A percentile compares a stretch with the other conserved stretches of the same genome.
phyloP scores from a whole-genome alignment of 75 land plant species.

The Pseudotsuga menziesii region DNA sequence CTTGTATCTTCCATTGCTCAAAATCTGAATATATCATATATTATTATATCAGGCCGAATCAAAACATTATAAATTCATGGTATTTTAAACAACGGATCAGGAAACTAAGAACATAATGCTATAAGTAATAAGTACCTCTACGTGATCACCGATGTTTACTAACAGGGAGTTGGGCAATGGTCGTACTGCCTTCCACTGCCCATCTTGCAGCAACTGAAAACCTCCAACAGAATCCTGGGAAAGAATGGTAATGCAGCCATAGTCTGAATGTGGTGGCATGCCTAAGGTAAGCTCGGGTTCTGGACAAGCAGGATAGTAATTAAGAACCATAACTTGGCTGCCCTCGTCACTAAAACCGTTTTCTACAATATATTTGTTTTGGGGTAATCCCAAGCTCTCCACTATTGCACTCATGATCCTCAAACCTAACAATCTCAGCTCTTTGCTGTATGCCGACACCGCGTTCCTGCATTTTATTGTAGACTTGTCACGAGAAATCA shows the following conservation, averaged over 20 bases:
- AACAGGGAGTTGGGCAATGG: conserved; percentile 16
- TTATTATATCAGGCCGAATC: no score
- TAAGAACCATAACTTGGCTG: conserved; percentile 39
- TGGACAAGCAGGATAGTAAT: conserved; percentile 53
- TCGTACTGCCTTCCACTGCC: conserved; percentile 29
- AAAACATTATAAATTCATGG: no score
- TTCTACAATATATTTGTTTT: background rate
- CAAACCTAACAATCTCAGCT: conserved; percentile 24
- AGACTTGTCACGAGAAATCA: conserved; percentile 2
- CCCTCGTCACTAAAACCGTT: conserved; percentile 22
- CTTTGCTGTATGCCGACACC: conserved; percentile 41
- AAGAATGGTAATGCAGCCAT: conserved; percentile 43
- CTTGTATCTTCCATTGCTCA: conserved; percentile 78
- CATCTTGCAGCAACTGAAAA: conserved; percentile 27
- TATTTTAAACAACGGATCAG: no score
- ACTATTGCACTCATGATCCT: conserved; percentile 38
- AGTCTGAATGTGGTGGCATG: conserved; percentile 60
- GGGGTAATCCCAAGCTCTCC: conserved; percentile 53
- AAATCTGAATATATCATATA: conserved; percentile 30
- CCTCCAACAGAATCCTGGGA: conserved; percentile 36
- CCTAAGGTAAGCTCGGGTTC: conserved; percentile 36
- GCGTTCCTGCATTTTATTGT: conserved; percentile 15
- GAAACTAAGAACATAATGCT: no score
- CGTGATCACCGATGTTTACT: conserved; percentile 58
- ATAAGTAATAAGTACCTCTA: conserved; percentile 28